phyloP scores from a whole-genome alignment of 306 rosid genomes.

The Prunus kanzakura region DNA sequence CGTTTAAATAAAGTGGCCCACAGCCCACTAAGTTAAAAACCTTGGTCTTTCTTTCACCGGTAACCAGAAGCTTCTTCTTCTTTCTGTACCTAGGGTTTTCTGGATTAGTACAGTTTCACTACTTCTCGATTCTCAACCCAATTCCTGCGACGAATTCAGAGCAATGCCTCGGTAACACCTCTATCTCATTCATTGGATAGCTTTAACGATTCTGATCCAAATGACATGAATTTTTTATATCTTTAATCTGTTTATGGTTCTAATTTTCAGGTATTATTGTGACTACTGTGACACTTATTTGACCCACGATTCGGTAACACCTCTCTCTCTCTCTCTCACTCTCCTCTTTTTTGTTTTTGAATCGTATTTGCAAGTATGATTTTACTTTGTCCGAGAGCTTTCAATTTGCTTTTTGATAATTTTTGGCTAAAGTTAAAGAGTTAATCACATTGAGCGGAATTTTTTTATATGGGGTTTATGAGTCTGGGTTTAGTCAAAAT shows the following conservation, averaged over 20 bases:
- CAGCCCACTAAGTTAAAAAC: background rate
- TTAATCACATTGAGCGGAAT: background rate
- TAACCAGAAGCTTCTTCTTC: background rate
- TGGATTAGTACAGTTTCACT: background rate
- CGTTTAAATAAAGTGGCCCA: background rate
- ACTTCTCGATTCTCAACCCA: background rate
- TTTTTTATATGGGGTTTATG: background rate
- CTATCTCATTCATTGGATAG: background rate
- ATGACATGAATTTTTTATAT: background rate
- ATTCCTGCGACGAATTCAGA: background rate
- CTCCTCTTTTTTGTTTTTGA: background rate
- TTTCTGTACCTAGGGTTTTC: slow-evolving; percentile 10
- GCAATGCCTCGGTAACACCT: slow-evolving; percentile 22
- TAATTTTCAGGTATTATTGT: slow-evolving; percentile 61
- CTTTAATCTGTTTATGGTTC: background rate
- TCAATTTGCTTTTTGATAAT: too few species aligned
- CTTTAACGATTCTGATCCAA: background rate
- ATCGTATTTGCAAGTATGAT: background rate
- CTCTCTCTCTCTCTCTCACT: background rate
- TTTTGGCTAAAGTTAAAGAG: background rate
- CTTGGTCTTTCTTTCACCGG: background rate
- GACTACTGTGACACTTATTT: slow-evolving; percentile 86
- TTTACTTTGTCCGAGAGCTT: background rate
- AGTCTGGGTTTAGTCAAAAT: background rate
- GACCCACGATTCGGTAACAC: slow-evolving; percentile 79